These are phyloP conservation scores for Adenanthera pavonina DNA, from an alignment of 306 rosid species.

Conservation along the genomic window DNA sequence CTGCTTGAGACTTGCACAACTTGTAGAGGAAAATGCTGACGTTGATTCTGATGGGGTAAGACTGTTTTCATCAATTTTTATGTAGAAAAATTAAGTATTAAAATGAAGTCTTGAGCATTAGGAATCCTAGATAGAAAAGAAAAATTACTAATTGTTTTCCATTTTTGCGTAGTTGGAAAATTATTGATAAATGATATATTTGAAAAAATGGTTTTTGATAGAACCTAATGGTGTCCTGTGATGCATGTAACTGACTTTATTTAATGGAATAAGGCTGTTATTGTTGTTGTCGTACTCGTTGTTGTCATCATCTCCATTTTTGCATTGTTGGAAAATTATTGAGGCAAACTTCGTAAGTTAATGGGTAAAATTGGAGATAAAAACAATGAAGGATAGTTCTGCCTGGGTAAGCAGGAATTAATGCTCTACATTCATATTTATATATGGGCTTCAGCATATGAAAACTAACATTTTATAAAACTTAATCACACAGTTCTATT, in stretches of 20 bases:
- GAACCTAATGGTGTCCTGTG: too few relatives aligned
- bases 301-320: background rate
- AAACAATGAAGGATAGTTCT: constrained; percentile 17
- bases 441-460: constrained; percentile 10
- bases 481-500: background rate
- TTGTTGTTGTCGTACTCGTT: too few relatives aligned
- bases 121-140: background rate
- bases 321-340: background rate
- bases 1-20: constrained; percentile 62
- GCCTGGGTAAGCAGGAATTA: constrained; percentile 6
- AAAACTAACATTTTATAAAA: background rate
- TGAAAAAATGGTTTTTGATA: too few relatives aligned
- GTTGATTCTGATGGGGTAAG: constrained; percentile 77
- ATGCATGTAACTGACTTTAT: too few relatives aligned
- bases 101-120: background rate
- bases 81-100: background rate
- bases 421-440: constrained; percentile 12
- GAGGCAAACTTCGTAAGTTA: background rate
- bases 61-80: constrained; percentile 26
- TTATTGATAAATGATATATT: background rate
- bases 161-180: background rate
- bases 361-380: constrained; percentile 20
- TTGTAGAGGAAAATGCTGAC: constrained; percentile 58
- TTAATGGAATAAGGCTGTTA: too few relatives aligned
- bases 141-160: constrained; percentile 33